Evolutionary conservation across 2,329 filamentous ascomycete genomes (phyloP), one percentile per base, ranked within the genome.

Genomic region (Botrytis aclada): DNA sequence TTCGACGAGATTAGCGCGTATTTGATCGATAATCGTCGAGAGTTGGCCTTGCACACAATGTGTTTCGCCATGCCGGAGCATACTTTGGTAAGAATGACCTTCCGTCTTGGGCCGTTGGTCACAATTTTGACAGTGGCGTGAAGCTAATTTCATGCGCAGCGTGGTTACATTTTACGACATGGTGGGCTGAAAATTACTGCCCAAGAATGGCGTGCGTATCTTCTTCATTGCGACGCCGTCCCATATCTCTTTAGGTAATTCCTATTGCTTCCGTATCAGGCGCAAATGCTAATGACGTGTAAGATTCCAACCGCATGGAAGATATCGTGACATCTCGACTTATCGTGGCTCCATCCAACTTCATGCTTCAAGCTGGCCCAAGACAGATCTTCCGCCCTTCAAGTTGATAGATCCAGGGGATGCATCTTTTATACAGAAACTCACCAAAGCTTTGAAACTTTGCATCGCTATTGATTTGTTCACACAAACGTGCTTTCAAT

Each of bases 1-100:
- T 73, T 65, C 41, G 18, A 43, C 16, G 69, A 74, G 18, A 73
- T 72, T 37, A 34, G 32, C 34, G 43, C 41, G 10, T 74, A 74
- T 41, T 58, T 75, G 2, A 43, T 75, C 10, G 32, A 41, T 5
- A 67, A 71, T 39, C 60, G 64, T 7, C 62, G 71, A 34, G 14
- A 64, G 32, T 66, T 75, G 29, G 73, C 74, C 3, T 34, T 75
- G 25, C 67, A 75, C 45, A 72, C 71, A 32, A 74, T 75, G 74
- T 47, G 62, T 66, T 73, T 71, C 16, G 32, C 22, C 5, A 74
- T 74, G 65, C 64, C 74, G 8, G 74, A 74, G 45, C 63, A 74
- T 69, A 72, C 66, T 1, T 51, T 75, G 66, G 71, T 74, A 56
- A 32, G 62, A 54, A 20, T 14, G 29, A 8, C 39, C 25, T 12